A percentile compares a stretch with the other conserved stretches of the same genome.
Conservation (phyloP, 257 asterid genomes). For the Leonotis leonurus region DNA sequence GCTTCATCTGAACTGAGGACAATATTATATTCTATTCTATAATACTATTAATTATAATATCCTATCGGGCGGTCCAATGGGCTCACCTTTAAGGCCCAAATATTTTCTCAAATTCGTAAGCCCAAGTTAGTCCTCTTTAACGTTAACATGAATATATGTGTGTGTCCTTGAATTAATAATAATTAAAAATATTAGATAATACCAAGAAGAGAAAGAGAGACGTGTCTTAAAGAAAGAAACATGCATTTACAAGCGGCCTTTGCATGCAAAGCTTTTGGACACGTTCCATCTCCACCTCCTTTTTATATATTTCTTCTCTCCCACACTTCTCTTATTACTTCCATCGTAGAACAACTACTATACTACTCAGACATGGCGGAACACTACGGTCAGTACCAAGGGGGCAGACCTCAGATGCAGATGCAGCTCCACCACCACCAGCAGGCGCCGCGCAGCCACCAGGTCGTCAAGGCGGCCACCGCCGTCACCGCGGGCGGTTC, state of each 20-base stretch:
- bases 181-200: too few relatives aligned
- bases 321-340: neutral
- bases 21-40: too few relatives aligned
- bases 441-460: constrained; percentile 33
- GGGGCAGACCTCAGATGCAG: constrained; percentile 3
- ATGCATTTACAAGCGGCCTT: constrained; percentile 36
- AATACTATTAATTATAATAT: too few relatives aligned
- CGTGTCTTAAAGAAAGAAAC: constrained; percentile 41
- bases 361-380: constrained; percentile 27
- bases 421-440: constrained; percentile 7
- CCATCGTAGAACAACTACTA: neutral
- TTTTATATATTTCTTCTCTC: neutral
- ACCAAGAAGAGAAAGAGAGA: too few relatives aligned
- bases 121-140: too few relatives aligned
- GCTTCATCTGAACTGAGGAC: too few relatives aligned
- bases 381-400: constrained; percentile 9
- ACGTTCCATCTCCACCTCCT: constrained; percentile 17
- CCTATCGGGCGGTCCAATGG: too few relatives aligned
- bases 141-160: too few relatives aligned
- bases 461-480: constrained; percentile 55
- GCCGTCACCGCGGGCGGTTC: constrained; percentile 73
- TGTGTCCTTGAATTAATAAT: too few relatives aligned
- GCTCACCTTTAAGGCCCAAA: too few relatives aligned
- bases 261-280: constrained; percentile 38
- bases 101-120: too few relatives aligned